Evolutionary conservation across 768 basidiomycete species (phyloP), one percentile per base, ranked within the genome.

Genomic region (Exidia glandulosa): DNA sequence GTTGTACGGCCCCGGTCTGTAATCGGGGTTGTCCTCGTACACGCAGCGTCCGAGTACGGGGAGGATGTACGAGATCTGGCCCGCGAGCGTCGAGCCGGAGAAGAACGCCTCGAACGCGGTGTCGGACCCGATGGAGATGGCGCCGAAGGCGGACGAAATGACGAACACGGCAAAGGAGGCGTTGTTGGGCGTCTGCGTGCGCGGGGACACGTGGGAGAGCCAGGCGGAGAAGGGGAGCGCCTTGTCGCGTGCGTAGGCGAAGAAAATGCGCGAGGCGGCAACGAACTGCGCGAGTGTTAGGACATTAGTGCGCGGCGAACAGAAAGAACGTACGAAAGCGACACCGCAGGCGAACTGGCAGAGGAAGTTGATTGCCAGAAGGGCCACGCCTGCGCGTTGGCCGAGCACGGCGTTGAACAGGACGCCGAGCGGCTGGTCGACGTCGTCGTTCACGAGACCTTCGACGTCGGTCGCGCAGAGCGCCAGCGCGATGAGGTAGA

Each of bases 91-190:
- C 5, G 27, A 29, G 50, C 50, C 50, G 25, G 27, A 29, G 50
- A 54, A 54, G 30, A 54, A 54, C 50, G 50, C 50, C 19, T 54
- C 50, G 50, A 54, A 54, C 50, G 50, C 50, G 50, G 30, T 54
- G 1, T 54, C 50, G 50, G 27, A 29, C 27, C 50, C 50, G 25
- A 54, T 54, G 3, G 27, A 29, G 2, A 54, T 31, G 2, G 50
- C 50, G 3, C 50, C 50, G 50, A 54, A 54, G 25, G 50, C 50
- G 19, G 50, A 29, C 30, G 50, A 54, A 25, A 54, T 54, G 30
- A 54, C 50, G 25, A 54, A 54, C 25, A 54, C 50, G 16, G 50
- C 50, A 29, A 54, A 54, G 1, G 50, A 54, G 2, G 50, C 50
- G 30, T 54, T 54, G 50, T 54, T 54, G 27, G 50, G 50, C 25